Evolutionary conservation across 1,139 yeast genomes (phyloP).

Genomic region (Debaryomyces psychrophilus): DNA sequence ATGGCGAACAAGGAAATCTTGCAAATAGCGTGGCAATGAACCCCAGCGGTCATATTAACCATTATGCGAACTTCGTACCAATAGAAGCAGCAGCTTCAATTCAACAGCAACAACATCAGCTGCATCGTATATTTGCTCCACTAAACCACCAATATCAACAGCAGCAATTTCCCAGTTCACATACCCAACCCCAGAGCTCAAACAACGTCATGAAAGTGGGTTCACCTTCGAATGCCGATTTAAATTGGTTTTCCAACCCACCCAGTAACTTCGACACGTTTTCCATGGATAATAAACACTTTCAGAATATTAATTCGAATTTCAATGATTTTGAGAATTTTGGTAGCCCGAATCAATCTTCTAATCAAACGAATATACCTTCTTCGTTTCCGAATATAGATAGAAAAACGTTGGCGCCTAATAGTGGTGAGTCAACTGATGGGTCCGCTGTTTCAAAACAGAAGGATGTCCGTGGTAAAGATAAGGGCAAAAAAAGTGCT

Average conservation of each 20-base stretch:
- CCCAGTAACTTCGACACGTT: not conserved
- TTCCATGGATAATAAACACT: not conserved
- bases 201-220: conserved; percentile 9
- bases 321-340: conserved; percentile 2
- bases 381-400: not conserved
- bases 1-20: not conserved
- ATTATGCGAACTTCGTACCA: conserved; percentile 23
- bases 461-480: not conserved
- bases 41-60: conserved; percentile 16
- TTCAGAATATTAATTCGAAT: not conserved
- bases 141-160: conserved; percentile 9
- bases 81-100: conserved; percentile 19
- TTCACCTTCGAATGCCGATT: conserved; percentile 5
- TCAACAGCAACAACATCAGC: conserved; percentile 14
- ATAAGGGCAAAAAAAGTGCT: conserved; percentile 13
- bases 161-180: conserved; percentile 16
- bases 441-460: not conserved
- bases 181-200: conserved; percentile 12
- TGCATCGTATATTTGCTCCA: conserved; percentile 17
- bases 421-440: not conserved
- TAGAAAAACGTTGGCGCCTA: not conserved
- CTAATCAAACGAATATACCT: not conserved
- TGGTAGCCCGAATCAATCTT: not conserved
- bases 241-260: conserved; percentile 2
- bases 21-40: conserved; percentile 2